phyloP scores from a whole-genome alignment of 2,329 filamentous ascomycete species.

The Diaporthe humulicola region DNA sequence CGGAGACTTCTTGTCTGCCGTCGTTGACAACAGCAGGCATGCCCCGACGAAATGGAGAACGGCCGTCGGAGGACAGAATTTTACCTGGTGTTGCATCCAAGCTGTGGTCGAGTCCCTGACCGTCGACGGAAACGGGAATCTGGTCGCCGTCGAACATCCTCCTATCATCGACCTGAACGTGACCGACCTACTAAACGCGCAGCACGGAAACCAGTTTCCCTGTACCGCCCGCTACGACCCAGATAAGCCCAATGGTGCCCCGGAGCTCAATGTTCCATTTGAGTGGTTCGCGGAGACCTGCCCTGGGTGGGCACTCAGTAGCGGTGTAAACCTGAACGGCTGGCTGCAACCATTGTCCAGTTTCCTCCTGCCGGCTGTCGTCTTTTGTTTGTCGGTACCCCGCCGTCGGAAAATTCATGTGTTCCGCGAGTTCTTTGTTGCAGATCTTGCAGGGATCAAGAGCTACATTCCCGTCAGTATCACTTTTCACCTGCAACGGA shows the following conservation, averaged over 20 bases:
- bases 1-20: not conserved
- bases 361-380: slow-evolving; percentile 46
- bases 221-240: slow-evolving; percentile 44
- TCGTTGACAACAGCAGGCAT: not conserved
- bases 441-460: slow-evolving; percentile 40
- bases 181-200: slow-evolving; percentile 3
- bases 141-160: slow-evolving; percentile 36
- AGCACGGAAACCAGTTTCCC: slow-evolving; percentile 42
- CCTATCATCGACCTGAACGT: slow-evolving; percentile 22
- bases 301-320: slow-evolving; percentile 45
- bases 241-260: slow-evolving; percentile 41
- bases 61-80: slow-evolving; percentile 43
- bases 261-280: slow-evolving; percentile 43
- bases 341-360: slow-evolving; percentile 46
- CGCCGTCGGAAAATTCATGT: slow-evolving; percentile 45
- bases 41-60: slow-evolving; percentile 7
- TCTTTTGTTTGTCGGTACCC: slow-evolving; percentile 47
- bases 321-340: slow-evolving; percentile 42
- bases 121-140: slow-evolving; percentile 31
- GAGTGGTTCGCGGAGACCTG: slow-evolving; percentile 42
- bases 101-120: slow-evolving; percentile 41
- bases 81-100: slow-evolving; percentile 45
- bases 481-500: too few species aligned
- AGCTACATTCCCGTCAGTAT: slow-evolving; percentile 38
- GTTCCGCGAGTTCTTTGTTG: slow-evolving; percentile 39